Evolutionary conservation across 1,139 yeast genomes (phyloP).

Genomic region (Geotrichum siamense): DNA sequence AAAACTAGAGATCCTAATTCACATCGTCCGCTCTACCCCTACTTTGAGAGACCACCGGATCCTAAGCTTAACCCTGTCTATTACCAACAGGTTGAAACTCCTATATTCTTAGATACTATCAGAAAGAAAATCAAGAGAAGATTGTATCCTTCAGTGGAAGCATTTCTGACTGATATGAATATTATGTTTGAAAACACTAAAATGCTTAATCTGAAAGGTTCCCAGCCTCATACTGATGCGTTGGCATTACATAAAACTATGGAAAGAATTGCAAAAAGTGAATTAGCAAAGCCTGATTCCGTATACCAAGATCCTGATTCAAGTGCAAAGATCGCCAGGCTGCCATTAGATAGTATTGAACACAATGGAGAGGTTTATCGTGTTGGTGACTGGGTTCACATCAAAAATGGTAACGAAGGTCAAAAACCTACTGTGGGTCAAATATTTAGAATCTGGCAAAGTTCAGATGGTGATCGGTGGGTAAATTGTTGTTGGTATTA

Average conservation of each 20-base stretch:
- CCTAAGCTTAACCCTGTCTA: slow-evolving; percentile 58
- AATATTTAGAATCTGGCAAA: slow-evolving; percentile 85
- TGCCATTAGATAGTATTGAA: slow-evolving; percentile 70
- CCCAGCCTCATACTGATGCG: slow-evolving; percentile 55
- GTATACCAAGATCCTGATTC: slow-evolving; percentile 62
- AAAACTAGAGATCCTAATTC: slow-evolving; percentile 55
- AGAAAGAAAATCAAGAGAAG: slow-evolving; percentile 80
- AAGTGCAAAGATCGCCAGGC: slow-evolving; percentile 48
- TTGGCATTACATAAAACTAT: slow-evolving; percentile 55
- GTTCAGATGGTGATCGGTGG: slow-evolving; percentile 73
- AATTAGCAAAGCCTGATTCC: slow-evolving; percentile 72
- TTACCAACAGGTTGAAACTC: slow-evolving; percentile 54
- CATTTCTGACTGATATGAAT: slow-evolving; percentile 68
- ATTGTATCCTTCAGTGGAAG: slow-evolving; percentile 68
- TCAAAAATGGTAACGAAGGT: slow-evolving; percentile 79
- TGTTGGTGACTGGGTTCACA: slow-evolving; percentile 93
- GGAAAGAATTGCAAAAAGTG: slow-evolving; percentile 54
- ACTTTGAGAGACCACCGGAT: slow-evolving; percentile 82
- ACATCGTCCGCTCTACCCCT: slow-evolving; percentile 44
- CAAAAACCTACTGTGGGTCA: slow-evolving; percentile 90
- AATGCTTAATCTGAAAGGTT: slow-evolving; percentile 52
- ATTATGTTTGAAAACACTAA: slow-evolving; percentile 71
- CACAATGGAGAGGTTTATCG: slow-evolving; percentile 65
- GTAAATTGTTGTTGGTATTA: slow-evolving; percentile 97
- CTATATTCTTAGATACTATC: slow-evolving; percentile 76